A percentile compares a stretch with the other conserved stretches of the same genome.
These are phyloP conservation scores for Podila horticola DNA, from an alignment of 192 early-diverging fungal species.

Conservation along the genomic window DNA sequence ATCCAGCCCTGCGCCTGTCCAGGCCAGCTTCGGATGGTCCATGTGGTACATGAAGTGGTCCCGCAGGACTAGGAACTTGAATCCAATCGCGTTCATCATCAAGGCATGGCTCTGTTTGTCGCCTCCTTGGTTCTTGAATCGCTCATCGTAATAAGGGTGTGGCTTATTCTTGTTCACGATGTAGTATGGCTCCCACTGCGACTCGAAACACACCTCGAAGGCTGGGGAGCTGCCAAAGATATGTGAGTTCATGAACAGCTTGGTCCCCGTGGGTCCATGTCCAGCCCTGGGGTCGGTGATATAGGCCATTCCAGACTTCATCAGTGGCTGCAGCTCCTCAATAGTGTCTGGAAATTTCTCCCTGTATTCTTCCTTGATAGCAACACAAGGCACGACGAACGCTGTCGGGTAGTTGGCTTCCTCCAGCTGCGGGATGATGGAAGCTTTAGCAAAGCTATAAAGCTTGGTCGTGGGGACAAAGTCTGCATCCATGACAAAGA, in stretches of 20 bases:
- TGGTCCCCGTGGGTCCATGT: conserved; percentile 60
- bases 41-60: conserved; percentile 62
- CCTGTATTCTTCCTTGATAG: conserved; percentile 47
- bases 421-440: conserved; percentile 24
- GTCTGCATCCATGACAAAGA: conserved; percentile 65
- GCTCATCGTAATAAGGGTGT: conserved; percentile 61
- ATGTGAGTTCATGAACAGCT: conserved; percentile 39
- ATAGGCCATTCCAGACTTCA: conserved; percentile 53
- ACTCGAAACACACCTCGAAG: conserved; percentile 66
- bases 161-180: conserved; percentile 39
- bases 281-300: conserved; percentile 64
- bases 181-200: conserved; percentile 70
- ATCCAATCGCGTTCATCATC: conserved; percentile 58
- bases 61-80: conserved; percentile 53
- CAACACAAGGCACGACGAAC: conserved; percentile 61
- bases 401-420: conserved; percentile 27
- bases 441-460: conserved; percentile 29
- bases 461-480: conserved; percentile 58
- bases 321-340: conserved; percentile 51
- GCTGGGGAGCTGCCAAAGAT: conserved; percentile 16
- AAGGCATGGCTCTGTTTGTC: conserved; percentile 67
- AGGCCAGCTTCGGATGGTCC: conserved; percentile 58
- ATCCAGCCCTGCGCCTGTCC: conserved; percentile 60
- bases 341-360: conserved; percentile 43
- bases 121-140: conserved; percentile 65